Conservation (phyloP, 352 stramenopile genomes). For the Phytopythium helicoides region DNA sequence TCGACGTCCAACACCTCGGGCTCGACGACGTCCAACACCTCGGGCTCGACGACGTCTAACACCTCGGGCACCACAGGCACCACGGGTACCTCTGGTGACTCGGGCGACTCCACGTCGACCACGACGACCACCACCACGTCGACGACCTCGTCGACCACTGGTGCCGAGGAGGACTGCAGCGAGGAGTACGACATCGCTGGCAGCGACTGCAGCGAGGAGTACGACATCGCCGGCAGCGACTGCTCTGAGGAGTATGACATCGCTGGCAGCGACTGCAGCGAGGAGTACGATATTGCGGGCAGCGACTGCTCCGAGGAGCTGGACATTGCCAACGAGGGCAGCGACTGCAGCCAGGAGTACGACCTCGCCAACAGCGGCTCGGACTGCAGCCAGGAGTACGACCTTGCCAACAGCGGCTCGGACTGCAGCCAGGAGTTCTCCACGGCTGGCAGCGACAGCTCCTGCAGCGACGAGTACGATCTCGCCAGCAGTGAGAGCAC, state of each 20-base stretch:
- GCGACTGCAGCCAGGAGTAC: constrained; percentile 16
- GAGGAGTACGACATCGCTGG: constrained; percentile 25
- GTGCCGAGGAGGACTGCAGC: constrained; percentile 7
- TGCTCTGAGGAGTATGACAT: constrained; percentile 28
- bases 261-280: constrained; percentile 20
- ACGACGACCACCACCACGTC: constrained; percentile 10
- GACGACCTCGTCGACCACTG: neutral
- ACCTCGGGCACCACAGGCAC: constrained; percentile 7
- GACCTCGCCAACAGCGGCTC: constrained; percentile 9
- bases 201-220: constrained; percentile 21
- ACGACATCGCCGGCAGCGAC: constrained; percentile 14
- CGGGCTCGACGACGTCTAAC: neutral
- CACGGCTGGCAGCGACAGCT: constrained; percentile 9
- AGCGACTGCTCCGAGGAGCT: constrained; percentile 12
- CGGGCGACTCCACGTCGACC: constrained; percentile 2
- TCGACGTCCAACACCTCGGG: constrained; percentile 1
- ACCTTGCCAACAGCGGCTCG: neutral
- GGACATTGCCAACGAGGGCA: constrained; percentile 19
- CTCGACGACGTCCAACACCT: constrained; percentile 3
- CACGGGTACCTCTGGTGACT: constrained; percentile 6
- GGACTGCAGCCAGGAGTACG: constrained; percentile 9
- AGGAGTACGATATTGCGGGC: constrained; percentile 22
- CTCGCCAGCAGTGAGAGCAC: constrained; percentile 22
- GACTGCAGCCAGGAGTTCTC: constrained; percentile 4
- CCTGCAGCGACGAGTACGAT: constrained; percentile 16